Conservation (phyloP, 306 rosid species). For the peach (Prunus persica) region Prunus_persica_NCBIv2 NC_034010.1:19291001-19291500, state of each 20-base stretch:
- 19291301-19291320: neutral
- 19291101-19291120: conserved; percentile 38
- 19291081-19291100: conserved; percentile 80
- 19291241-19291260: neutral
- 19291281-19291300: neutral
- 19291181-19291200: neutral
- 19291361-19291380: neutral
- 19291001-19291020: conserved; percentile 41
- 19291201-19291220: neutral
- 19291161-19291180: neutral
- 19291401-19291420: neutral
- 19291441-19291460: conserved; percentile 26
- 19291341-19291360: neutral
- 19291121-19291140: neutral
- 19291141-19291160: neutral
- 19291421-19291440: conserved; percentile 18
- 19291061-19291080: conserved; percentile 44
- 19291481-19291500: conserved; percentile 32
- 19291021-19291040: conserved; percentile 41
- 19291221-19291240: neutral
- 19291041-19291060: conserved; percentile 91
- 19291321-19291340: neutral
- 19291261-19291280: neutral
- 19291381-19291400: neutral
- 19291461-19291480: conserved; percentile 18